Evolutionary conservation across 768 basidiomycete genomes (phyloP), one percentile per base, ranked within the genome.

Genomic region (Filobasidium wieringae): DNA sequence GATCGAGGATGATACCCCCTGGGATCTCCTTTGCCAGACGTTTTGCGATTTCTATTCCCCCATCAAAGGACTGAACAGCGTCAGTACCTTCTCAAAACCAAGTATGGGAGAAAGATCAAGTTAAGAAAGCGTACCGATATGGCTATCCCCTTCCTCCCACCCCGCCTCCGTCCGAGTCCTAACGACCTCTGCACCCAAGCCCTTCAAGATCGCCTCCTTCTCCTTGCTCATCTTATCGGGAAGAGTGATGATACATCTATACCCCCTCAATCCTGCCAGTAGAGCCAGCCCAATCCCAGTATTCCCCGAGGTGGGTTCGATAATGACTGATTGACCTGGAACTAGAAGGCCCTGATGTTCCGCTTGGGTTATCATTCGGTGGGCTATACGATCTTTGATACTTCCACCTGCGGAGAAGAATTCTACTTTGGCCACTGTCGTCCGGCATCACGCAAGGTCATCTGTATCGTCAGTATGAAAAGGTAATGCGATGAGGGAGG

Each of bases 181-280:
- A 55, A 97, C 79, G 53, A 99, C 90, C 71, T 90, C 86, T 2
- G 95, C 95, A 3, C 95, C 93, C 9, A 96, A 80, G 0, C 90
- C 89, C 37, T 88, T 84, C 29, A 99, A 79, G 24, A 88, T 80
- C 1, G 88, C 88, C 75, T 91, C 90, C 74, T 99, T 99, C 76
- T 99, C 93, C 80, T 83, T 73, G 4, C 88, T 90, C 93, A 96
- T 97, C 78, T 96, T 96, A 71, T 89, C 84, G 34, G 92, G 92
- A 74, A 95, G 63, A 9, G 70, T 72, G 57, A 77, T 77, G 59
- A 77, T 76, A 64, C 76, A 76, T 41, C 71, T 33, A 45, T 66
- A 70, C 7, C 68, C 93, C 82, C 92, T 93, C 75, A 97, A 82
- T 12, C 92, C 90, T 65, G 88, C 88, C 0, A 87, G 84, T 79